These are phyloP conservation scores for Cetradonia linearis DNA, from an alignment of 495 filamentous ascomycete species.

Conservation along the genomic window DNA sequence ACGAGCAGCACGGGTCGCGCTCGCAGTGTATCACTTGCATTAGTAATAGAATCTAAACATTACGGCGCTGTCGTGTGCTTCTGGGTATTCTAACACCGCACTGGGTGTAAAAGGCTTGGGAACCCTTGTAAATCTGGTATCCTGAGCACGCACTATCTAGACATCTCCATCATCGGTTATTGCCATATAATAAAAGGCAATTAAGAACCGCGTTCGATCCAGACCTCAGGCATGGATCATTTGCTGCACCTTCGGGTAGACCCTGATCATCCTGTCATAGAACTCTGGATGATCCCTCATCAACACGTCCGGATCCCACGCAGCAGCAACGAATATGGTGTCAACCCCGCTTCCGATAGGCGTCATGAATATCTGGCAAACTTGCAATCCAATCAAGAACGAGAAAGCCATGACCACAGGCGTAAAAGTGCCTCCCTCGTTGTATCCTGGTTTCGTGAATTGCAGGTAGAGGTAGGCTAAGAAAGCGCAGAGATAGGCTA, in stretches of 20 bases:
- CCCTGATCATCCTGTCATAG: constrained; percentile 59
- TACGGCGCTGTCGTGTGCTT: not conserved
- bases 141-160: not conserved
- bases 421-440: constrained; percentile 56
- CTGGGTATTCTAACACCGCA: not conserved
- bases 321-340: constrained; percentile 81
- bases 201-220: not conserved
- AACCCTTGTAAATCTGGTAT: not conserved
- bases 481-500: constrained; percentile 71
- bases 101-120: not conserved
- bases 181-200: not conserved
- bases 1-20: not conserved
- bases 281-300: constrained; percentile 73
- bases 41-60: not conserved
- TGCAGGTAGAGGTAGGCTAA: constrained; percentile 77
- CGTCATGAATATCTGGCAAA: constrained; percentile 78
- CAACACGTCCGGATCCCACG: constrained; percentile 81
- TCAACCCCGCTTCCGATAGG: constrained; percentile 54
- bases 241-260: constrained; percentile 78
- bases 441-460: constrained; percentile 71
- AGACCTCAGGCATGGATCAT: constrained; percentile 47
- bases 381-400: constrained; percentile 77
- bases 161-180: not conserved
- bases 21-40: not conserved
- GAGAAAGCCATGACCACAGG: constrained; percentile 72